Base-by-base conservation (phyloP, 352 stramenopile species). In the Peronospora tabacina region DNA sequence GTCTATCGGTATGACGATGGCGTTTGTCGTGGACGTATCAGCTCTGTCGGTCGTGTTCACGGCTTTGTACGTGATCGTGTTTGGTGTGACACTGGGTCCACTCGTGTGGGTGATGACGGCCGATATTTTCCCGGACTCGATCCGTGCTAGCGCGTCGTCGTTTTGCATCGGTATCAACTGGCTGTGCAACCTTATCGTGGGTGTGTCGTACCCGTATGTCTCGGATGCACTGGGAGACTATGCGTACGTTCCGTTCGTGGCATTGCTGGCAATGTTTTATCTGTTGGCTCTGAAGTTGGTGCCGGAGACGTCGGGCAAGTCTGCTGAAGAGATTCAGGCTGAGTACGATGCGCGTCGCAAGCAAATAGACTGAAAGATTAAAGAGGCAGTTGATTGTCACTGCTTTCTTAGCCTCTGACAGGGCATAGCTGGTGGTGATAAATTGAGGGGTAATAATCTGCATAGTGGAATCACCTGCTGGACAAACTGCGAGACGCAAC, bases 301-400 rank as follows among this genome's bases (percentile, higher is more conserved):
- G 7, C 74, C 74, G 8, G 74, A 83, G 48, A 85, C 74, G 7
- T 66, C 57, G 17, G 64, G 67, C 32, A 79, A 78, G 33, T 73
- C 71, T 8, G 65, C 41, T 24, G 59, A 79, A 10, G 68, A 79
- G 48, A 80, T 84, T 51, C 63, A 72, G 19, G 50, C 39, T 15
- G 55, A 62, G 49, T 79, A 73, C 38, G 55, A 61, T 7, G 35
- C 35, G 42, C 43, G 51, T 29, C 37, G 37, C 17, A 15, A 26
- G 22, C 22, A 26, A 26, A 6, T 26, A 26, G 22, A 26, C 22
- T 26, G 7, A 26, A 7, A 26, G n/a, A n/a, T n/a, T n/a, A n/a
- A n/a, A n/a, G n/a, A n/a, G n/a, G n/a, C n/a, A n/a, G n/a, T n/a
- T n/a, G n/a, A n/a, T n/a, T n/a, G n/a, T n/a, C n/a, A n/a, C n/a